A percentile compares a stretch with the other conserved stretches of the same genome.
Conservation (phyloP, 345 rosid genomes). For the Heritiera fomes region DNA sequence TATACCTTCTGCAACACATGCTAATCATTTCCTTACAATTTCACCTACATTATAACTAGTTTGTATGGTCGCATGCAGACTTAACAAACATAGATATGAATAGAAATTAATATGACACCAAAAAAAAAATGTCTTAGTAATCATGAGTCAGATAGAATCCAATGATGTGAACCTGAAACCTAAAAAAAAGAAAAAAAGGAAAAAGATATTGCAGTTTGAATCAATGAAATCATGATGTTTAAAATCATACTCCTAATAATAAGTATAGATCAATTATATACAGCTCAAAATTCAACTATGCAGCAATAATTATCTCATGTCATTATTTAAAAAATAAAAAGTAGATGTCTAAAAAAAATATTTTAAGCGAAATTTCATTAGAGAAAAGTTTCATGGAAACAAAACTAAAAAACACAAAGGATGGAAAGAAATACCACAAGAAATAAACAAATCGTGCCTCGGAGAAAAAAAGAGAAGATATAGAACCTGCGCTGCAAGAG, state of each 20-base stretch:
- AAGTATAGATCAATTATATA: neutral
- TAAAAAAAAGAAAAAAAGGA: neutral
- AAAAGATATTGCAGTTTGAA: neutral
- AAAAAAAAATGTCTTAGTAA: neutral
- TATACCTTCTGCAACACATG: neutral
- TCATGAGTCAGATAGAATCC: neutral
- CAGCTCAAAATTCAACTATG: neutral
- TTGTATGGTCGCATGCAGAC: neutral
- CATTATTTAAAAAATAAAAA: neutral
- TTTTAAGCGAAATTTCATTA: neutral
- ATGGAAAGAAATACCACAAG: neutral
- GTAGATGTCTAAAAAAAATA: neutral
- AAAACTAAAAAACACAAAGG: neutral
- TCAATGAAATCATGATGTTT: neutral
- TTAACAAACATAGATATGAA: neutral
- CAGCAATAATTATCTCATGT: neutral
- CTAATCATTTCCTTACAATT: neutral
- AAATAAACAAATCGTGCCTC: neutral
- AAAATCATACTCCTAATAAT: neutral
- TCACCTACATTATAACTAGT: neutral
- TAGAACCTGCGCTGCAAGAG: slow-evolving; percentile 73
- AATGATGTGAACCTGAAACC: neutral
- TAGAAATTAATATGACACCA: neutral
- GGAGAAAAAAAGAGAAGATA: neutral
- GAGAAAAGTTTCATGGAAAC: neutral